Conservation (phyloP, 208 protist genomes). For the Acanthamoeba triangularis region DNA sequence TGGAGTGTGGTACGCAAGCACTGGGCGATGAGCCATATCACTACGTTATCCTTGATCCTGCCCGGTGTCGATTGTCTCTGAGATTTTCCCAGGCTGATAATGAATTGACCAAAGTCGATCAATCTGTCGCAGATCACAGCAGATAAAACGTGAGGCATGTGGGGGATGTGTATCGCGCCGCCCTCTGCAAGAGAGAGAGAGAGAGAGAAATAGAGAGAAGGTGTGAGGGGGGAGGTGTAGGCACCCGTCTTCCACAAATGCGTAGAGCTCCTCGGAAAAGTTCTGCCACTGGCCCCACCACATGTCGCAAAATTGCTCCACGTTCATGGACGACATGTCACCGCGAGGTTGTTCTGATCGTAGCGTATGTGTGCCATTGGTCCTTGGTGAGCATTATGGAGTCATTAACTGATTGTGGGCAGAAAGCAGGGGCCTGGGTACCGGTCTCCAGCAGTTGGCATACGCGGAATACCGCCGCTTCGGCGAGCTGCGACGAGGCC, state of each 20-base stretch:
- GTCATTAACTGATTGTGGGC: too few relatives aligned
- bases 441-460: constrained; percentile 47
- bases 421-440: neutral
- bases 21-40: constrained; percentile 57
- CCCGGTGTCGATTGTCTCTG: neutral
- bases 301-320: constrained; percentile 59
- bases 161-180: neutral
- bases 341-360: neutral
- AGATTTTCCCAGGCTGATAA: neutral
- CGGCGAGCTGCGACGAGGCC: constrained; percentile 6
- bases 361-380: neutral
- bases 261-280: constrained; percentile 52
- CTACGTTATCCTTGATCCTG: constrained; percentile 49
- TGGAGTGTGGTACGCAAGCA: constrained; percentile 11
- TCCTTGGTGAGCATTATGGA: too few relatives aligned
- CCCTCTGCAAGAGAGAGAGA: too few relatives aligned
- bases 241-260: constrained; percentile 45
- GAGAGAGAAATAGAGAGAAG: neutral
- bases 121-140: neutral
- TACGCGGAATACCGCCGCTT: constrained; percentile 27
- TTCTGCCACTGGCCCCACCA: constrained; percentile 74
- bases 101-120: constrained; percentile 69
- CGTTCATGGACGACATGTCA: neutral
- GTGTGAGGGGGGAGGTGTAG: neutral
- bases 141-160: too few relatives aligned